Evolutionary conservation across 179 eudicot species (phyloP), one percentile per base, ranked within the genome.

Genomic region (Patellifolia procumbens): DNA sequence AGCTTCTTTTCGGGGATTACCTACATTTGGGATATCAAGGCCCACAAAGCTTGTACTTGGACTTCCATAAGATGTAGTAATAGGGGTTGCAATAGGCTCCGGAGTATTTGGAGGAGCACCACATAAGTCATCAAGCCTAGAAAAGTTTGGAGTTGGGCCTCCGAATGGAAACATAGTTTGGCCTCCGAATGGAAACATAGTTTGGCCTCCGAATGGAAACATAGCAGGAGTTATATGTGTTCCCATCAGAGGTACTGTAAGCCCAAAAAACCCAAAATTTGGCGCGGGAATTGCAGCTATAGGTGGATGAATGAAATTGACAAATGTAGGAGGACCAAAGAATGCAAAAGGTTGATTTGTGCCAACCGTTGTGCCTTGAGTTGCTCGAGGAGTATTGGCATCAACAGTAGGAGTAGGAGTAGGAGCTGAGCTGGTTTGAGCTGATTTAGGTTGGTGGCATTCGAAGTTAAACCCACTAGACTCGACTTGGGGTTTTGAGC

Each of bases 241-340:
- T 19, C 63, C 56, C 12, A 63, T 19, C 20, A 31, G 42, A 39
- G 45, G 70, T 2, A 17, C 17, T 31, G 70, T 10, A 49, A 62
- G 22, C 24, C 20, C 15, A 48, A 68, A 73, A 58, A 35, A n/a
- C 37, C 28, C 65, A 56, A 22, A 48, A 26, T 59, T 59, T 60
- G 32, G n/a, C n/a, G 37, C 61, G n/a, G 16, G 24, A 48, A 39
- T 28, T 34, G 69, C 59, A 4, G 59, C 29, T 28, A 43, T 43
- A 52, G 13, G 17, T 15, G 77, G 81, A 61, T 26, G 43, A 43
- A 60, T 28, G 20, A 20, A 61, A 61, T 31, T 29, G 26, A 66
- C 19, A 55, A 63, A 29, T 39, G 63, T 56, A 28, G 81, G 76
- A 52, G 17, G 24, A 70, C 58, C 24, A 32, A 15, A 32, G 46